phyloP scores from a whole-genome alignment of 495 filamentous ascomycete genomes.

The Trypethelium eluteriae region DNA sequence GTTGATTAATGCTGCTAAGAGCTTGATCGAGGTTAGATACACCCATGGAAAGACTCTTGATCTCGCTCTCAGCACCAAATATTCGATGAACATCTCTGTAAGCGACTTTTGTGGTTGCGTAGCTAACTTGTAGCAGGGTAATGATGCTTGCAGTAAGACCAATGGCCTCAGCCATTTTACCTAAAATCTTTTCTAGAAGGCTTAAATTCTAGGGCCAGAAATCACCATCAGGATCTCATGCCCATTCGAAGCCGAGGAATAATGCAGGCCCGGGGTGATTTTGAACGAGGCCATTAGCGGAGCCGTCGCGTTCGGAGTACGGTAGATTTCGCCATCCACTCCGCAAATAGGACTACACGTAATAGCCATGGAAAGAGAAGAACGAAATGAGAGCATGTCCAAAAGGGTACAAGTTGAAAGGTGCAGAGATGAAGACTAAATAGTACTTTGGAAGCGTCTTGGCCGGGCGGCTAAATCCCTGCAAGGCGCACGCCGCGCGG shows the following conservation, averaged over 20 bases:
- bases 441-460: neutral
- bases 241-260: no score
- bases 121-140: neutral
- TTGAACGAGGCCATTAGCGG: no score
- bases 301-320: no score
- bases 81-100: slow-evolving; percentile 6
- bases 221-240: neutral
- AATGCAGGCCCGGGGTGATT: no score
- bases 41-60: neutral
- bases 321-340: no score
- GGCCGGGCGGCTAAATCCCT: neutral
- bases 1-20: neutral
- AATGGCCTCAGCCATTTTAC: slow-evolving; percentile 7
- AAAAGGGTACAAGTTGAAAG: neutral
- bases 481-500: neutral
- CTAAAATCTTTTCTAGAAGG: neutral
- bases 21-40: neutral
- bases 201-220: neutral
- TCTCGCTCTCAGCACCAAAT: neutral
- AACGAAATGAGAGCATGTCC: no score
- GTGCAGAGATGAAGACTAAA: neutral
- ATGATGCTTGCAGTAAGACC: slow-evolving; percentile 4
- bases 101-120: neutral
- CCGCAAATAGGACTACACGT: no score
- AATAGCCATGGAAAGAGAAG: no score